These are phyloP conservation scores for Cymbopogon flexuosus DNA, from an alignment of 202 grass and related monocot genomes.

Conservation along the genomic window DNA sequence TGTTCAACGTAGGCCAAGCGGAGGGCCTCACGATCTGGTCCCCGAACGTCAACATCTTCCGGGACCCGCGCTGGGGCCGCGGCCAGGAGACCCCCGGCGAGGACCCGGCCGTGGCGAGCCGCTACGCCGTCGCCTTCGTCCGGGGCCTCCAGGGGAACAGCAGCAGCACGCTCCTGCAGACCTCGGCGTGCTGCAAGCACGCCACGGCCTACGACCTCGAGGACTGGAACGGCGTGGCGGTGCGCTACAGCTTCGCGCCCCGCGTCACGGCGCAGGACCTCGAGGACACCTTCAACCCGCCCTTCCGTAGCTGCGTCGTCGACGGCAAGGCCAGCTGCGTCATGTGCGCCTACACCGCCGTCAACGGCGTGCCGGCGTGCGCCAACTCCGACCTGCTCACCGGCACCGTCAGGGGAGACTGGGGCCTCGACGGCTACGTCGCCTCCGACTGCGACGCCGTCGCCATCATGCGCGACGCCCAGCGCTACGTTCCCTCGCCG, in stretches of 20 bases:
- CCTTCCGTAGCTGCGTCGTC: constrained; percentile 62
- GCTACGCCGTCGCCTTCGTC: constrained; percentile 58
- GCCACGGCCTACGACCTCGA: too few relatives aligned
- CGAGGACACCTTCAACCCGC: constrained; percentile 65
- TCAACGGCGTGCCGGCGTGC: constrained; percentile 64
- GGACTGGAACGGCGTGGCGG: too few relatives aligned
- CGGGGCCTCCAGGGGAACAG: constrained; percentile 45
- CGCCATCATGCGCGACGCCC: constrained; percentile 45
- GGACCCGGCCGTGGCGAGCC: constrained; percentile 48
- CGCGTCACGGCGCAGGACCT: constrained; percentile 55
- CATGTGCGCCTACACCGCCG: constrained; percentile 68
- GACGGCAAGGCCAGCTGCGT: constrained; percentile 54
- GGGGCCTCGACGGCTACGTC: constrained; percentile 59
- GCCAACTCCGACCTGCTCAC: constrained; percentile 49
- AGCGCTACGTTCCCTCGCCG: constrained; percentile 31
- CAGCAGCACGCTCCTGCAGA: too few relatives aligned
- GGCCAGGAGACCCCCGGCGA: constrained; percentile 86
- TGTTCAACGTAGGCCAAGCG: constrained; percentile 57
- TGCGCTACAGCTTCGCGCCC: too few relatives aligned
- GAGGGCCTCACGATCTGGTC: constrained; percentile 65
- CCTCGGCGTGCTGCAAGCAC: too few relatives aligned
- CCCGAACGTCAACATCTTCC: constrained; percentile 65
- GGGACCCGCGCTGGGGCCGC: constrained; percentile 74
- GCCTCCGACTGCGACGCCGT: constrained; percentile 71
- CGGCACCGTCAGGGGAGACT: constrained; percentile 27